These are phyloP conservation scores for Xanthoconium stramineum DNA, from an alignment of 768 basidiomycete species.

Conservation along the genomic window DNA sequence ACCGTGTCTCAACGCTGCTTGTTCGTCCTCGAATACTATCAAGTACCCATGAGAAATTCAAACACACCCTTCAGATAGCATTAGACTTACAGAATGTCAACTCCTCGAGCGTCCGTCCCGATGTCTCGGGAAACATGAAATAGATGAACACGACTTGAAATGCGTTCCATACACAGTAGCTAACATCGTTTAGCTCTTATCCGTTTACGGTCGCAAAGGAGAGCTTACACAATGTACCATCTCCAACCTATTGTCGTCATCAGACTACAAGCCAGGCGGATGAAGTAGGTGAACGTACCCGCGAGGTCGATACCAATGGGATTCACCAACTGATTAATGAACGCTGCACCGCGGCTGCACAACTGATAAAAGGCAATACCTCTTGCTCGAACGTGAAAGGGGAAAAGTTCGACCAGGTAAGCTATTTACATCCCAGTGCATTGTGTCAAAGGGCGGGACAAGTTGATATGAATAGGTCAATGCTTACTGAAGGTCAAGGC, in stretches of 20 bases:
- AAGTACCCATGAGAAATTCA: neutral
- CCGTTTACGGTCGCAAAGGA: neutral
- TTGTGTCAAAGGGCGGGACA: neutral
- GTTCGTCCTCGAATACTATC: neutral
- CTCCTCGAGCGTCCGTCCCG: constrained; percentile 18
- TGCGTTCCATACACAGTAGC: constrained; percentile 17
- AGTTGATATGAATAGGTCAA: neutral
- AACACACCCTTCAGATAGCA: neutral
- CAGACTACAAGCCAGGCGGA: neutral
- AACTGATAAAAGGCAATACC: constrained; percentile 62
- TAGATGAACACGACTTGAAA: constrained; percentile 16
- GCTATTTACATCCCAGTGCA: constrained; percentile 32
- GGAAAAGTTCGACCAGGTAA: constrained; percentile 67
- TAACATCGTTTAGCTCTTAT: neutral
- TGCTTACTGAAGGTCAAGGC: constrained; percentile 3
- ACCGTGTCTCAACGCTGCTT: neutral
- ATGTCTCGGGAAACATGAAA: constrained; percentile 20
- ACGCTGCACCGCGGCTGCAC: constrained; percentile 42
- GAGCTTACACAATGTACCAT: constrained; percentile 10
- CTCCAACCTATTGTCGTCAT: constrained; percentile 2
- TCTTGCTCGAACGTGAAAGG: constrained; percentile 56
- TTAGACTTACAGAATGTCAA: constrained; percentile 15
- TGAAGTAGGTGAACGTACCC: neutral
- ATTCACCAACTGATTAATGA: constrained; percentile 12
- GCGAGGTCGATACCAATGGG: constrained; percentile 15